phyloP scores from a whole-genome alignment of 129 eudicot species.

The Ambrosia trifida region DNA sequence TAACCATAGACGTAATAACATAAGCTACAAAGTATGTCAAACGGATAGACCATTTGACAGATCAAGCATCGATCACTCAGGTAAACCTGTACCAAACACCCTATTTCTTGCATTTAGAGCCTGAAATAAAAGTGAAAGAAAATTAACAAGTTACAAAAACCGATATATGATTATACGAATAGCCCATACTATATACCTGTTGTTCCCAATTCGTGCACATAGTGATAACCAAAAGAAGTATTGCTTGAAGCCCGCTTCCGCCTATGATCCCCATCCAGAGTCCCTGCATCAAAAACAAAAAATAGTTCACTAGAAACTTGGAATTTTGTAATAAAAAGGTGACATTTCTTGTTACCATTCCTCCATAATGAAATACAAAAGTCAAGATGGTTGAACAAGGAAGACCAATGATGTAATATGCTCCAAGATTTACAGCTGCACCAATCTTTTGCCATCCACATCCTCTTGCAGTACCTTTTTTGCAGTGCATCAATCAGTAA shows the following conservation, averaged over 20 bases:
- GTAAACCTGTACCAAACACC: slow-evolving; percentile 17
- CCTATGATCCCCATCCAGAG: slow-evolving; percentile 51
- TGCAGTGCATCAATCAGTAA: background rate
- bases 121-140: slow-evolving; percentile 17
- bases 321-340: background rate
- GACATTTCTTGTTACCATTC: slow-evolving; percentile 29
- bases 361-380: slow-evolving; percentile 44
- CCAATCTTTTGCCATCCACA: slow-evolving; percentile 68
- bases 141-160: background rate
- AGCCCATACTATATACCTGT: too few species aligned
- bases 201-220: slow-evolving; percentile 41
- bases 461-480: slow-evolving; percentile 51
- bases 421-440: slow-evolving; percentile 48
- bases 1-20: slow-evolving; percentile 6
- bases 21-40: background rate
- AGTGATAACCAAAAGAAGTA: slow-evolving; percentile 34
- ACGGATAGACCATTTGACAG: background rate
- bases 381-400: slow-evolving; percentile 43
- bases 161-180: background rate
- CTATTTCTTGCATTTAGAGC: slow-evolving; percentile 29
- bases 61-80: background rate
- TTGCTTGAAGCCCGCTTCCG: slow-evolving; percentile 44
- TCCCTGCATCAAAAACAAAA: slow-evolving; percentile 30
- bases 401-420: slow-evolving; percentile 49
- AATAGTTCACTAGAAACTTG: background rate